phyloP scores from a whole-genome alignment of 2,329 filamentous ascomycete species.

The Cordyceps pruinosa region DNA sequence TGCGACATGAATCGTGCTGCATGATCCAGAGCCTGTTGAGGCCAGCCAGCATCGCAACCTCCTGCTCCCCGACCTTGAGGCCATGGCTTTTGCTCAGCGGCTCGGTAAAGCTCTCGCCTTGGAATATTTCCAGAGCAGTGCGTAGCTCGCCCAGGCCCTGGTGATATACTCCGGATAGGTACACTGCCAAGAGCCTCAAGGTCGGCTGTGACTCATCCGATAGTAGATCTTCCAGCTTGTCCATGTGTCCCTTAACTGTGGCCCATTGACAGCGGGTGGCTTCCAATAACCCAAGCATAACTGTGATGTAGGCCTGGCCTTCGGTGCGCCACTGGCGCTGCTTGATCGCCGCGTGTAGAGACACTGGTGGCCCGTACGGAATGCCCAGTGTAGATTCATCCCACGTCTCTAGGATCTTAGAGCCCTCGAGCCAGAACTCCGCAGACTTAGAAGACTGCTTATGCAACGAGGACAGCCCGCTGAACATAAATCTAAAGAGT shows the following conservation, averaged over 20 bases:
- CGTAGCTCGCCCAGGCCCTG: conserved; percentile 71
- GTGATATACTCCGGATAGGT: conserved; percentile 67
- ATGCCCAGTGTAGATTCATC: conserved; percentile 29
- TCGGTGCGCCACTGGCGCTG: conserved; percentile 58
- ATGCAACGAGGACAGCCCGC: conserved; percentile 41
- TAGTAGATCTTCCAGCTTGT: conserved; percentile 42
- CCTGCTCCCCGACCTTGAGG: conserved; percentile 47
- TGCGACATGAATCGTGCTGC: conserved; percentile 51
- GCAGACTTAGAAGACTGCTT: conserved; percentile 28
- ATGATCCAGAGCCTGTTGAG: conserved; percentile 69
- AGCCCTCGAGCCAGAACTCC: conserved; percentile 37
- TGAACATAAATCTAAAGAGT: conserved; percentile 39
- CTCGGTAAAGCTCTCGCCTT: conserved; percentile 48
- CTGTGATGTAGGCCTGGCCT: conserved; percentile 60
- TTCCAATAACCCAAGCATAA: conserved; percentile 63
- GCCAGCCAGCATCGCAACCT: conserved; percentile 58
- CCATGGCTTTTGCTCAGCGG: conserved; percentile 31
- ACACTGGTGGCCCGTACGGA: conserved; percentile 37
- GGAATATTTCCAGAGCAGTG: conserved; percentile 61
- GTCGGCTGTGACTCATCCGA: conserved; percentile 35
- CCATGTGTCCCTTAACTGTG: conserved; percentile 51
- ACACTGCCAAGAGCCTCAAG: conserved; percentile 48
- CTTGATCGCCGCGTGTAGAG: conserved; percentile 50
- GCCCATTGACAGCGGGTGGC: conserved; percentile 67
- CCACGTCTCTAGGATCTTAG: conserved; percentile 42